Conservation (phyloP, 495 filamentous ascomycete genomes). For the Pseudoneurospora amorphoporcata region DNA sequence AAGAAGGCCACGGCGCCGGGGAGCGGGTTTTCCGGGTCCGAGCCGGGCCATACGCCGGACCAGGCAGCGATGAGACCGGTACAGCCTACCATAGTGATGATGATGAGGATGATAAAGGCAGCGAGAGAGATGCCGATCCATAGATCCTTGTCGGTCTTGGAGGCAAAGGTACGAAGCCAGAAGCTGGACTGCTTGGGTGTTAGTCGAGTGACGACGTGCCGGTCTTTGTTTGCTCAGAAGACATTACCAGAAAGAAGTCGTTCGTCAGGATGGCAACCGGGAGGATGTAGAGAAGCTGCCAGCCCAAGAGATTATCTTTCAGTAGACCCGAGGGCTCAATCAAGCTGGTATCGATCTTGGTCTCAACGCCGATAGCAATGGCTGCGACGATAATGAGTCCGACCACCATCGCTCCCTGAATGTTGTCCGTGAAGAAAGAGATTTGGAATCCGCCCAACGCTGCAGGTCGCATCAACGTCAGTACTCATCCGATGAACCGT, state of each 20-base stretch:
- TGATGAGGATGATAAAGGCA: constrained; percentile 46
- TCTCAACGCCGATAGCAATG: constrained; percentile 61
- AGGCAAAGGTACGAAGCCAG: constrained; percentile 75
- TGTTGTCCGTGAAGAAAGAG: constrained; percentile 68
- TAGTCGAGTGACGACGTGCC: not conserved
- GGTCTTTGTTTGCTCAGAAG: not conserved
- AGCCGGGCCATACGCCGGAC: constrained; percentile 52
- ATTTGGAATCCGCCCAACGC: constrained; percentile 67
- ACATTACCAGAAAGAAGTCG: constrained; percentile 54
- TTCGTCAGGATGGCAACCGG: constrained; percentile 67
- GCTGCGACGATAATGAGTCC: constrained; percentile 57
- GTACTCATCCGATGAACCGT: not conserved
- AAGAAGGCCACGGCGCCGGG: constrained; percentile 64
- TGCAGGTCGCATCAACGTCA: constrained; percentile 20
- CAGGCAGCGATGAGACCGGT: constrained; percentile 64
- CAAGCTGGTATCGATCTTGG: constrained; percentile 53
- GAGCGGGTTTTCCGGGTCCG: constrained; percentile 34
- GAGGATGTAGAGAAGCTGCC: constrained; percentile 70
- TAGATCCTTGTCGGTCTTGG: constrained; percentile 66
- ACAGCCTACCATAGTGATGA: constrained; percentile 55
- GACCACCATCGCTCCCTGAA: constrained; percentile 65
- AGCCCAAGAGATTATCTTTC: constrained; percentile 53
- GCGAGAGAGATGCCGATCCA: constrained; percentile 58
- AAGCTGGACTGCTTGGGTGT: constrained; percentile 41
- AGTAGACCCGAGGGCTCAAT: constrained; percentile 52